Base-by-base conservation (phyloP, 768 basidiomycete species). In the Tylopilus balloui region DNA sequence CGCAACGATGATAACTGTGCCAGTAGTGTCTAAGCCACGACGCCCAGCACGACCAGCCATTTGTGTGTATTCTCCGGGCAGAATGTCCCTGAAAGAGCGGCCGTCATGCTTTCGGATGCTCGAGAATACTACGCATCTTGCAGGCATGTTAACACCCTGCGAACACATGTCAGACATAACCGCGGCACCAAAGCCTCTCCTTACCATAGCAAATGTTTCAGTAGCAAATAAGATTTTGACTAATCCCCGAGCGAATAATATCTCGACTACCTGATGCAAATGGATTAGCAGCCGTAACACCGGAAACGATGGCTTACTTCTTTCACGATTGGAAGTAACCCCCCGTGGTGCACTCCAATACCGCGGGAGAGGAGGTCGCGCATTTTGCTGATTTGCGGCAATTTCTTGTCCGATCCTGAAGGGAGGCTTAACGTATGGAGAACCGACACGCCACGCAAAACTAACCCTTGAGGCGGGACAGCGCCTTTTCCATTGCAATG, bases 131-230 rank as follows among this genome's bases (percentile, higher is more conserved):
- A 99, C 96, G 59, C 86, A 93, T 75, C 84, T 88, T 3, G 96
- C 92, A 17, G 96, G 96, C 96, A 99, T 99, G 69, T 99, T 99
- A 47, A 99, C 96, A 42, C 96, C 96, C 94, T 97, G 52, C 9
- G 46, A 20, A 43, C 49, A 34, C 15, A 24, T 50, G 19, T 61
- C 47, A 53, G 52, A 47, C 23, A 51, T 44, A 51, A 19, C 48
- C 44, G 10, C 51, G 50, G 27, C 6, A 27, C 35, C n/a, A 21
- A 5, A 9, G 21, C 17, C 10, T 35, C 9, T 40, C 29, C 74
- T 49, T 48, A 92, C 94, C 95, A 99, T 98, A 0, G 95, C 95
- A 66, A 99, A 99, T 0, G 96, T 99, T 70, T 99, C 96, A 5
- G 96, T 99, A 1, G 96, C 96, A 64, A 99, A 99, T 7, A 99